These are phyloP conservation scores for Suillus paluster DNA, from an alignment of 768 basidiomycete species.

Conservation along the genomic window DNA sequence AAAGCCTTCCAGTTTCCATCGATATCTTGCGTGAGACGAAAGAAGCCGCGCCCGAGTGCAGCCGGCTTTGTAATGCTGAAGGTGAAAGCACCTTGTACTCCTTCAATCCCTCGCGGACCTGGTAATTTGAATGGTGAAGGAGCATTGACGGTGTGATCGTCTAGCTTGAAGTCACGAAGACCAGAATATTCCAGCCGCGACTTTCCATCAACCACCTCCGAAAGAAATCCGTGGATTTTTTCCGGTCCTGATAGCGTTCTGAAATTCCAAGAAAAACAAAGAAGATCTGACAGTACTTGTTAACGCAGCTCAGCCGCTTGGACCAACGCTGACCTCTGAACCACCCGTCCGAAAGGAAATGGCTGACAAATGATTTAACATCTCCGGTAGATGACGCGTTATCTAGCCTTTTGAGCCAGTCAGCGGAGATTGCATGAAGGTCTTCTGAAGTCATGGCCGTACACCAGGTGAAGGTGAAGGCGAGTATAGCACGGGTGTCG, in stretches of 20 bases:
- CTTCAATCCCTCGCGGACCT: too few relatives aligned
- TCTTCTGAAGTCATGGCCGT: not conserved
- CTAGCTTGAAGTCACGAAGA: not conserved
- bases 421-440: not conserved
- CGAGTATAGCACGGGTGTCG: not conserved
- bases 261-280: constrained; percentile 1
- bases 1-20: constrained; percentile 63
- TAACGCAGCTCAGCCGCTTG: not conserved
- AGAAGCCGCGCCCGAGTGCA: constrained; percentile 34
- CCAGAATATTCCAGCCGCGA: too few relatives aligned
- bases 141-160: constrained; percentile 66
- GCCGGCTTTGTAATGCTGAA: constrained; percentile 80
- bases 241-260: not conserved
- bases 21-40: not conserved
- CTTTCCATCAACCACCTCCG: not conserved
- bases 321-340: not conserved
- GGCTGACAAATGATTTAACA: not conserved
- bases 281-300: not conserved
- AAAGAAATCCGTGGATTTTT: not conserved
- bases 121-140: constrained; percentile 85
- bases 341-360: not conserved
- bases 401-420: not conserved
- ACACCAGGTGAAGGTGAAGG: too few relatives aligned
- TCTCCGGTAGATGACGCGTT: not conserved
- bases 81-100: too few relatives aligned